Evolutionary conservation across 306 rosid genomes (phyloP), one percentile per base, ranked within the genome.

Genomic region (Cicer cuneatum): DNA sequence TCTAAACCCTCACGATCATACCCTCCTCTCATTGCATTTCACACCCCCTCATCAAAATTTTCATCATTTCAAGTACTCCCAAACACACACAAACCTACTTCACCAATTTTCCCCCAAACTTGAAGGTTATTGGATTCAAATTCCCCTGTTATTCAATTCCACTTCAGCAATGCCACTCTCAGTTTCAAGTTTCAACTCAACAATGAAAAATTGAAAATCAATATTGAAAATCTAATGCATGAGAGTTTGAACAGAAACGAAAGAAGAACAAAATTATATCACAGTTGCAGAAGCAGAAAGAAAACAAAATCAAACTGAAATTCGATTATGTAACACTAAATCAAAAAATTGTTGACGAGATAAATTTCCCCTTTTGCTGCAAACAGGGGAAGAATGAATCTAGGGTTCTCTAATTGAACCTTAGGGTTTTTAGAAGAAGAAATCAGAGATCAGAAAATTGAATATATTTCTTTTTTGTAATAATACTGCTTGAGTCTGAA

Each of bases 1-100:
- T 75, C 84, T 76, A 66, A 80, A 78, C 78, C 73, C 68, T 73
- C 83, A 73, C 75, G 62, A 62, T 62, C 67, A 62, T 62, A 38
- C 21, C 33, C 83, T 21, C 82, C 74, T 83, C 86, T 88, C 91
- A 90, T 85, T 80, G 80, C 89, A 79, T 74, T 73, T 79, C 77
- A 72, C 77, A 74, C 72, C 79, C 85, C 64, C 76, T 80, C 87
- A 69, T 81, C 59, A 68, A 12, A 47, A 47, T 4, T 2, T 57
- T 24, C 63, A 12, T 57, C 63, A 10, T 57, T 57, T 40, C 51
- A 67, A 54, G 9, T 16, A 21, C 39, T 63, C 73, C 60, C 35
- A 29, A 57, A 41, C 35, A 62, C 56, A 48, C 74, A 74, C 5
- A 0, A 69, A 41, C 80, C 73, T 77, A 78, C 83, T 81, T 84